Conservation (phyloP, 306 rosid species). For the Rubus parviflorus region DNA sequence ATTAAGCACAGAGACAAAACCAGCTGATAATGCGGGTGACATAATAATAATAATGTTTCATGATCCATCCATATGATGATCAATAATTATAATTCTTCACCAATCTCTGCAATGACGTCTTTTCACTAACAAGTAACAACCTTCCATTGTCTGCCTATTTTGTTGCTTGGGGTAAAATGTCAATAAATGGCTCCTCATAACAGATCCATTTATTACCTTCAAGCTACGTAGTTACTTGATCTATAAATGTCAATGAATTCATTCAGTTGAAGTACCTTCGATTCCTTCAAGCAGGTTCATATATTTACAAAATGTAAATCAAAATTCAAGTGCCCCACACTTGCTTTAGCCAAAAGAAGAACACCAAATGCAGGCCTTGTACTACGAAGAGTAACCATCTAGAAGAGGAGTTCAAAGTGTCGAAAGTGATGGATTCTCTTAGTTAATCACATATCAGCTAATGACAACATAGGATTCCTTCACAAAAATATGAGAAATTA, state of each 20-base stretch:
- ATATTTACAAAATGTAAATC: too few species aligned
- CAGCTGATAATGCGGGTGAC: slow-evolving; percentile 5
- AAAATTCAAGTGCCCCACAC: too few species aligned
- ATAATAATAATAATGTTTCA: background rate
- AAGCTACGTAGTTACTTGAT: background rate
- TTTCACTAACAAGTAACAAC: background rate
- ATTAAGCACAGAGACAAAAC: background rate
- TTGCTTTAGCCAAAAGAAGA: too few species aligned
- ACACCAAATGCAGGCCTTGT: too few species aligned
- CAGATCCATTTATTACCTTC: background rate
- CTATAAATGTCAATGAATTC: background rate
- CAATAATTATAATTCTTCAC: background rate
- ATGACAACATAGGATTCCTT: background rate
- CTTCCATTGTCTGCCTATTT: slow-evolving; percentile 1
- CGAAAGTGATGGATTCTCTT: too few species aligned
- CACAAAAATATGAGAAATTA: background rate
- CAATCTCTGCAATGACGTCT: background rate
- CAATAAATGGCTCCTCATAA: background rate
- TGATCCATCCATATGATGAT: background rate
- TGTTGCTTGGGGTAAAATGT: background rate
- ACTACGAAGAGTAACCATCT: background rate
- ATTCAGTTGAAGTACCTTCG: too few species aligned
- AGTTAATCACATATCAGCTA: background rate
- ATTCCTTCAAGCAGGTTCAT: too few species aligned
- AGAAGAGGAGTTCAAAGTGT: background rate